Evolutionary conservation across 306 rosid species (phyloP).

Genomic region (Betula pendula): DNA sequence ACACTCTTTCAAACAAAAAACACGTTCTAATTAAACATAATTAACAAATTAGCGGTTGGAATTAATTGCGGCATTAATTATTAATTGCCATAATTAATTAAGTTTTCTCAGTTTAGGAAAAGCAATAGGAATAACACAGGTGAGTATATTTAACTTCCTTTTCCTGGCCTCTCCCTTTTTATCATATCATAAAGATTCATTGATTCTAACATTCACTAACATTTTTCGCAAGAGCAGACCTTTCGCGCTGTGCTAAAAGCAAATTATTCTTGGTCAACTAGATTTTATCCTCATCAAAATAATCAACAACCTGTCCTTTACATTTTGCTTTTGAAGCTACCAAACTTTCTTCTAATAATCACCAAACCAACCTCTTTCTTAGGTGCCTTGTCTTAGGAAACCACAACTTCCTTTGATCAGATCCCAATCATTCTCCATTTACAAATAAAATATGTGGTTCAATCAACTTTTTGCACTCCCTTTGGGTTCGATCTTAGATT

Average conservation of each 20-base stretch:
- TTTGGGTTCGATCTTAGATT: conserved; percentile 34
- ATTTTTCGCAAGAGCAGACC: conserved; percentile 29
- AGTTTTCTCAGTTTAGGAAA: neutral
- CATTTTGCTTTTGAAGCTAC: conserved; percentile 31
- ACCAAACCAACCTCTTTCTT: conserved; percentile 25
- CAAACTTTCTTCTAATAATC: conserved; percentile 41
- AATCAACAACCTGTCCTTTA: conserved; percentile 28
- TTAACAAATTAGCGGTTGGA: no score
- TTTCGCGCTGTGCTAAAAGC: conserved; percentile 33
- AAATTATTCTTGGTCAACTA: conserved; percentile 48
- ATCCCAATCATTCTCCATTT: conserved; percentile 53
- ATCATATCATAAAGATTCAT: conserved; percentile 30
- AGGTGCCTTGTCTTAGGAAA: conserved; percentile 60
- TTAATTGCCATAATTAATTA: no score
- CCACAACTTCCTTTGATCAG: conserved; percentile 33
- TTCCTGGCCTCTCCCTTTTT: conserved; percentile 40
- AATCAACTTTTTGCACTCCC: neutral
- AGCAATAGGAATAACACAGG: neutral
- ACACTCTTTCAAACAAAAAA: no score
- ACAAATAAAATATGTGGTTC: conserved; percentile 36
- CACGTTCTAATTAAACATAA: no score
- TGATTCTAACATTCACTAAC: conserved; percentile 6
- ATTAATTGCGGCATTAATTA: no score
- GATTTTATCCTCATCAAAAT: conserved; percentile 44
- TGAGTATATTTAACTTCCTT: conserved; percentile 20